A percentile compares a stretch with the other conserved stretches of the same genome.
Evolutionary conservation across 805 yeast species (phyloP).

Genomic region (Lipomyces kockii): DNA sequence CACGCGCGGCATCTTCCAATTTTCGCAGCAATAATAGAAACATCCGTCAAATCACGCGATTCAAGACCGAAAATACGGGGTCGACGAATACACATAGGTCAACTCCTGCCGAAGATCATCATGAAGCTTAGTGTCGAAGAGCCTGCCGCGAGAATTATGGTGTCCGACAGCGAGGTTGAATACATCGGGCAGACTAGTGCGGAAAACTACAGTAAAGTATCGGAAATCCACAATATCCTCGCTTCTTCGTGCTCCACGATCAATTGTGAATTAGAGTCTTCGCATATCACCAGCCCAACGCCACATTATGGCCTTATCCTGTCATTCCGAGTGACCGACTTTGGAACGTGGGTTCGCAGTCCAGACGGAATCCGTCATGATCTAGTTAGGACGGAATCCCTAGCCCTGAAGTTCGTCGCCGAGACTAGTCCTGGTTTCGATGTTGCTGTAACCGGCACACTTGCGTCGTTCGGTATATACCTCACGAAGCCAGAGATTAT

Average conservation of each 20-base stretch:
- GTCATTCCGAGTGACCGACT: constrained; percentile 39
- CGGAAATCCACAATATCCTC: constrained; percentile 42
- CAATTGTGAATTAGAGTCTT: constrained; percentile 42
- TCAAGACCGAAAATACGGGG: not conserved
- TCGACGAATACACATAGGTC: constrained; percentile 11
- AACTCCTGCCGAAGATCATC: constrained; percentile 39
- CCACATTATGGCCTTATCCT: constrained; percentile 39
- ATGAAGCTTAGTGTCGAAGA: constrained; percentile 44
- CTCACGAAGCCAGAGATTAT: constrained; percentile 36
- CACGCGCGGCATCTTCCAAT: constrained; percentile 46
- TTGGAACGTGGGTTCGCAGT: constrained; percentile 27
- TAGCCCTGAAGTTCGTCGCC: constrained; percentile 27
- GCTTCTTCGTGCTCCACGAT: constrained; percentile 45
- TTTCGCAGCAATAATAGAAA: constrained; percentile 37
- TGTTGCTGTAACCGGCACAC: constrained; percentile 26
- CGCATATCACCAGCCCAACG: constrained; percentile 37
- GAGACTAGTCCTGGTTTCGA: constrained; percentile 33
- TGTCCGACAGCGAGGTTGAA: constrained; percentile 27
- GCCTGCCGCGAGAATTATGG: constrained; percentile 44
- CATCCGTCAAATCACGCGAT: constrained; percentile 20
- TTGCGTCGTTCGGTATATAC: constrained; percentile 26
- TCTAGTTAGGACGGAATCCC: constrained; percentile 23
- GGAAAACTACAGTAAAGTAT: constrained; percentile 4
- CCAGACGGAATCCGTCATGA: constrained; percentile 17
- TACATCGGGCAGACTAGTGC: not conserved